Evolutionary conservation across 2,329 filamentous ascomycete species (phyloP), one percentile per base, ranked within the genome.

Genomic region (Phaeosphaeriaceae sp.): DNA sequence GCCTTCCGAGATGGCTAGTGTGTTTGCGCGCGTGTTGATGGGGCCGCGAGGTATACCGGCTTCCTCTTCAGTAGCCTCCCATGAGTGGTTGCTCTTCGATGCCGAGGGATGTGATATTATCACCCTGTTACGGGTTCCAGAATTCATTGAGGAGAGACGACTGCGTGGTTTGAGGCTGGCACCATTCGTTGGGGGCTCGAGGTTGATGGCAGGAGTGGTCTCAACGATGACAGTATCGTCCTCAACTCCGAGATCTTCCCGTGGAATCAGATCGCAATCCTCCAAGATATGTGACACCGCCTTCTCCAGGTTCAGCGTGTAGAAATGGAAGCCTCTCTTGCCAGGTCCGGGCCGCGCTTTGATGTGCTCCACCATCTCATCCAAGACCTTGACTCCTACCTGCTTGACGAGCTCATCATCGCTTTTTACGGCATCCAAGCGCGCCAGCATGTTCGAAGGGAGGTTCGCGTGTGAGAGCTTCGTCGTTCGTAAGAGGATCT

Each of bases 271-370:
- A n/a, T 90, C 81, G 26, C 91, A 92, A 56, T 91, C 84, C 80
- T 98, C 94, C 0, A 98, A 80, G 61, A 98, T 94, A 70, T 97
- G 95, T 0, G 94, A 92, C 2, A 99, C 94, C 0, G 93, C 92
- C 80, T 98, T 99, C 78, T 98, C 94, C 30, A 98, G 83, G 74
- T 99, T 99, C 52, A 99, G 83, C 0, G 95, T 98, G 79, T 97
- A 99, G 79, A 99, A 98, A 76, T 99, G 95, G 78, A 97, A 97
- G 6, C 95, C 95, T 68, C 88, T 66, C 53, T 55, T 67, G 17
- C 59, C 65, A 1, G 59, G 60, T 28, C 68, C 69, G 73, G 77
- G 81, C 70, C 87, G 88, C 64, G 89, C 82, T 78, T 90, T 91
- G 74, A 98, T 87, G 70, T 89, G 87, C 64, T 92, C 88, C 17